Conservation (phyloP, 2,329 filamentous ascomycete species). For the Claviceps cyperi region DNA sequence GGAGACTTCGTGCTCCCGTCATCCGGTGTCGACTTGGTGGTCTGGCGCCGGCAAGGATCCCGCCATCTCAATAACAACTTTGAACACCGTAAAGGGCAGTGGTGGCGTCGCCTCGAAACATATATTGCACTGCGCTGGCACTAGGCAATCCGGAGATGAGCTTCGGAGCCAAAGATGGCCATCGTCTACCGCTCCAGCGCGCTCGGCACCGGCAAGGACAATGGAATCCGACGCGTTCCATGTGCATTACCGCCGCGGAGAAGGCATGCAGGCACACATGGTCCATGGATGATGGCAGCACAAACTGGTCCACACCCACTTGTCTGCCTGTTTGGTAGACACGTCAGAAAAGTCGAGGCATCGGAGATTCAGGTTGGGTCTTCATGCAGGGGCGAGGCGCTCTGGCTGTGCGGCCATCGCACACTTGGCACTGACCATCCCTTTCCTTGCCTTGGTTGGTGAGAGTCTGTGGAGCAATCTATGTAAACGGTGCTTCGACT, state of each 20-base stretch:
- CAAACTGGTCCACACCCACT: not conserved
- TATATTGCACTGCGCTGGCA: not conserved
- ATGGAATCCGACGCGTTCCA: not conserved
- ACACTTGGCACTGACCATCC: not conserved
- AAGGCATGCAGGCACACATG: not conserved
- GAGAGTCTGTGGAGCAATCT: not conserved
- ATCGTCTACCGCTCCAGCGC: not conserved
- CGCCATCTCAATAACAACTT: not conserved
- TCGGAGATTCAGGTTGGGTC: not conserved
- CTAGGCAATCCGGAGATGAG: not conserved
- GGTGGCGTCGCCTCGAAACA: not conserved
- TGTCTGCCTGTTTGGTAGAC: not conserved
- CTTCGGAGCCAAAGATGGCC: not conserved
- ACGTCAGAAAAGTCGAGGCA: not conserved
- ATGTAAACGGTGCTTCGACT: not conserved
- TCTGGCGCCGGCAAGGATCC: not conserved
- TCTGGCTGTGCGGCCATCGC: not conserved
- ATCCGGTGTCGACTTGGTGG: not conserved
- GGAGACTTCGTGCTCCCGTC: too few relatives aligned
- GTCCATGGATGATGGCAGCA: not conserved
- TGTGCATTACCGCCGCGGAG: not conserved
- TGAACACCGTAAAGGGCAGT: not conserved
- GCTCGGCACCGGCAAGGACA: not conserved
- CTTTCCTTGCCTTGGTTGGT: not conserved
- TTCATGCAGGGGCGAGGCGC: slow-evolving; percentile 1